Evolutionary conservation across 208 protist species (phyloP).

Genomic region (Lotmaria passim): DNA sequence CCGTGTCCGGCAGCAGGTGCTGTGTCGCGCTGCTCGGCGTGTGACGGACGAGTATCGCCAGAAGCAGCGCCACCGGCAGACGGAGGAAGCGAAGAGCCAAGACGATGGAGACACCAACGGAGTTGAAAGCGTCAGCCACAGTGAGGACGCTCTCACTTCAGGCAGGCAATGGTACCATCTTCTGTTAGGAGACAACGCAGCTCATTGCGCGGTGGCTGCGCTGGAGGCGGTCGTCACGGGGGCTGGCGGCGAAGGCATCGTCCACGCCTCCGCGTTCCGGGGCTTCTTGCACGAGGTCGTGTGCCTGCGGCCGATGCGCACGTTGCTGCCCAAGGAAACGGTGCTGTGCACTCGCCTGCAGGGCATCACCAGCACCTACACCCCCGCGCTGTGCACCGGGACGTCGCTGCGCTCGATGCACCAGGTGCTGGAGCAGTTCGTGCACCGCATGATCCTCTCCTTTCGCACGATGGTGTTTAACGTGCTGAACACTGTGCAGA

Average conservation of each 20-base stretch:
- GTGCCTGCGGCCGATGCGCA: slow-evolving; percentile 67
- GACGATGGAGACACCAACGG: too few relatives aligned
- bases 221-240: slow-evolving; percentile 70
- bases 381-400: slow-evolving; percentile 56
- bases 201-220: slow-evolving; percentile 45
- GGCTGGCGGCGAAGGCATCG: slow-evolving; percentile 39
- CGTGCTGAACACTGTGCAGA: slow-evolving; percentile 70
- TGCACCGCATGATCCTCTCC: slow-evolving; percentile 44
- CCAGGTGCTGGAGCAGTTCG: slow-evolving; percentile 72
- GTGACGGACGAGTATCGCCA: slow-evolving; percentile 29
- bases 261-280: slow-evolving; percentile 52
- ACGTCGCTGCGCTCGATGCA: slow-evolving; percentile 56
- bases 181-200: slow-evolving; percentile 65
- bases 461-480: slow-evolving; percentile 87
- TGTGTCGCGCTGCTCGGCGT: slow-evolving; percentile 39
- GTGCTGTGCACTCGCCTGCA: slow-evolving; percentile 63
- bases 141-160: too few relatives aligned
- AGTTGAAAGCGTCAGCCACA: too few relatives aligned
- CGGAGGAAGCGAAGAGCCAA: too few relatives aligned
- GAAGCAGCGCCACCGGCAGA: background rate
- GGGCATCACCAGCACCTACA: slow-evolving; percentile 52
- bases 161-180: slow-evolving; percentile 48
- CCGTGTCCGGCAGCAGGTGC: slow-evolving; percentile 46
- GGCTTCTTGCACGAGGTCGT: slow-evolving; percentile 52
- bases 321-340: slow-evolving; percentile 68